phyloP scores from a whole-genome alignment of 31 red algal genomes.

The Odonthalia washingtoniensis region DNA sequence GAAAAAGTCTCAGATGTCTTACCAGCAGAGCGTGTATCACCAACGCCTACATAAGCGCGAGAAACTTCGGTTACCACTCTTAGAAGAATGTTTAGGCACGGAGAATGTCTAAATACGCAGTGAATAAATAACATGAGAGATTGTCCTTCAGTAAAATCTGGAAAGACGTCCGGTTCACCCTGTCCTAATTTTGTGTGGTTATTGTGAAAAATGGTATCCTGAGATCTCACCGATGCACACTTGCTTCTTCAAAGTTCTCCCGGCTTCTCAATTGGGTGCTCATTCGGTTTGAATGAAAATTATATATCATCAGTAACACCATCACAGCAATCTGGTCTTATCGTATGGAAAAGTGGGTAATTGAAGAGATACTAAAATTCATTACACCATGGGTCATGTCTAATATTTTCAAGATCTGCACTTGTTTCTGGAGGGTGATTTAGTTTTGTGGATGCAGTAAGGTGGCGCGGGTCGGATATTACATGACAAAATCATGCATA shows the following conservation, averaged over 20 bases:
- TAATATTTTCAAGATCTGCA: conserved; percentile 18
- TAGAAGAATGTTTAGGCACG: conserved; percentile 23
- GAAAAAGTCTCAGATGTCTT: neutral
- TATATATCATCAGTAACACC: conserved; percentile 49
- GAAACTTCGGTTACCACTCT: neutral
- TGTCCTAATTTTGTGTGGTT: conserved; percentile 35
- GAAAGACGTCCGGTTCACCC: conserved; percentile 19
- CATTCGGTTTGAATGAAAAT: neutral
- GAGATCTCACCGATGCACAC: conserved; percentile 34
- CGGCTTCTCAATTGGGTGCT: neutral
- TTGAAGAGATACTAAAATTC: conserved; percentile 42
- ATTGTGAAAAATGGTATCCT: conserved; percentile 21
- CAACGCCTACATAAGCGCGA: neutral
- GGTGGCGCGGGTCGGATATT: conserved; percentile 28
- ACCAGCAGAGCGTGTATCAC: neutral
- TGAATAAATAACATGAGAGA: conserved; percentile 43
- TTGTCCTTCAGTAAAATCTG: conserved; percentile 35
- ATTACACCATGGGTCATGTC: conserved; percentile 24
- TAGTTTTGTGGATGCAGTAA: neutral
- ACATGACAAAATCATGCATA: conserved; percentile 43
- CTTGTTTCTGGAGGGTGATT: conserved; percentile 13
- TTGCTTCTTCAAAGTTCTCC: conserved; percentile 13
- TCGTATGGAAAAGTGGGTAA: neutral
- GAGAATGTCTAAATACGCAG: conserved; percentile 40
- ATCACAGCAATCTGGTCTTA: conserved; percentile 15